Base-by-base conservation (phyloP, 2,329 filamentous ascomycete genomes). In the Diatrype stigma region DNA sequence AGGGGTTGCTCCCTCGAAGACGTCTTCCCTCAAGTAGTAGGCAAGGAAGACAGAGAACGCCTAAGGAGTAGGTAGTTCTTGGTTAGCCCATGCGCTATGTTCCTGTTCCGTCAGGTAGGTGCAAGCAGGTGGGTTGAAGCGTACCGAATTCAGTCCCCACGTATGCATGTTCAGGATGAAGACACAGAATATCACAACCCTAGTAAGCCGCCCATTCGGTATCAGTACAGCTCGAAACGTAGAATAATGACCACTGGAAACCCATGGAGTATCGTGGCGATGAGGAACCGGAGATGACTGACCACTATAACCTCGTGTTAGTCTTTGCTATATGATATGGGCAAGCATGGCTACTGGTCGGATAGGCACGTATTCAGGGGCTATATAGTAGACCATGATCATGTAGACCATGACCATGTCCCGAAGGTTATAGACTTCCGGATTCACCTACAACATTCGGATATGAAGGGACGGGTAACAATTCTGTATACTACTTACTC, bases 121-220 rank as follows among this genome's bases (percentile, higher is more conserved):
- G 47, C 22, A n/a, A 30, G 45, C 8, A 34, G 14, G 16, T 37
- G 17, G 16, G 19, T 23, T 32, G 14, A 46, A 17, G 60, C 77
- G 51, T 57, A 82, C 79, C 50, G 79, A 82, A 64, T 90, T 90
- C 54, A 90, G 71, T 7, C 87, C 87, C 87, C 87, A 90, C 1
- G 86, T 89, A 63, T 90, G 86, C 7, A 77, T 81, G 62, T 87
- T 88, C 51, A 87, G 77, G 54, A 81, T 66, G 47, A 78, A 75
- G 54, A 77, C 71, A 37, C 73, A 75, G 2, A 71, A 60, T n/a
- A 81, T 77, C 49, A 82, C 81, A 21, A 83, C 74, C 73, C 73
- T 75, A 47, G 11, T 51, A 22, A 23, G 48, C 11, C 12, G 34
- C 6, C 34, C 34, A 37, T 12, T 17, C 14, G 4, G 12, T 37